Evolutionary conservation across 495 filamentous ascomycete genomes (phyloP).

Genomic region (Penicillium silybi): DNA sequence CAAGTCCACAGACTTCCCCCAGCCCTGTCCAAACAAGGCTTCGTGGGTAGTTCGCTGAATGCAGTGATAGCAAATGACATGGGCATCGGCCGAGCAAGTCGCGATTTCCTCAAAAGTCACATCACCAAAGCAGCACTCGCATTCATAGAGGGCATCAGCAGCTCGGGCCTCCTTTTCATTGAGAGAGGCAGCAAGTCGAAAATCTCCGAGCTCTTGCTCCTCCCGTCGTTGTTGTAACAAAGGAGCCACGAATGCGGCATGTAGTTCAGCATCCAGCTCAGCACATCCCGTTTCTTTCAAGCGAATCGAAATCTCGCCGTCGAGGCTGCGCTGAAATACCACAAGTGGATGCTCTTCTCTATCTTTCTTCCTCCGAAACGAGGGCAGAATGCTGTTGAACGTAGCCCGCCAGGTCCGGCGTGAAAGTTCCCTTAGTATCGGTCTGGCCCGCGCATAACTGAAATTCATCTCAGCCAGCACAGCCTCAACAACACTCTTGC

Average conservation of each 20-base stretch:
- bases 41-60: constrained; percentile 74
- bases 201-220: constrained; percentile 61
- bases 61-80: constrained; percentile 84
- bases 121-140: constrained; percentile 82
- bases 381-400: constrained; percentile 67
- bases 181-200: constrained; percentile 57
- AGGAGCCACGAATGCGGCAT: constrained; percentile 61
- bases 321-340: constrained; percentile 53
- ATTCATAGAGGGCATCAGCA: constrained; percentile 72
- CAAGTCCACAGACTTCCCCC: constrained; percentile 72
- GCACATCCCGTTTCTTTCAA: constrained; percentile 66
- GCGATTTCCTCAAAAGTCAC: constrained; percentile 78
- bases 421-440: constrained; percentile 68
- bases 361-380: constrained; percentile 59
- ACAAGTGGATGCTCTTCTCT: constrained; percentile 61
- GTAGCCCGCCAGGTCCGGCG: constrained; percentile 83
- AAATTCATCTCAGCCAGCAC: constrained; percentile 90
- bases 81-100: constrained; percentile 64
- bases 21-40: constrained; percentile 88
- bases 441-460: constrained; percentile 74
- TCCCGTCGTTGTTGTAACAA: constrained; percentile 49
- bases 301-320: constrained; percentile 49
- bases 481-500: constrained; percentile 74
- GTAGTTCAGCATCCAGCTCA: constrained; percentile 81
- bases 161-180: constrained; percentile 74